phyloP scores from a whole-genome alignment of 441 rosid species.

The Gossypium davidsonii region DNA sequence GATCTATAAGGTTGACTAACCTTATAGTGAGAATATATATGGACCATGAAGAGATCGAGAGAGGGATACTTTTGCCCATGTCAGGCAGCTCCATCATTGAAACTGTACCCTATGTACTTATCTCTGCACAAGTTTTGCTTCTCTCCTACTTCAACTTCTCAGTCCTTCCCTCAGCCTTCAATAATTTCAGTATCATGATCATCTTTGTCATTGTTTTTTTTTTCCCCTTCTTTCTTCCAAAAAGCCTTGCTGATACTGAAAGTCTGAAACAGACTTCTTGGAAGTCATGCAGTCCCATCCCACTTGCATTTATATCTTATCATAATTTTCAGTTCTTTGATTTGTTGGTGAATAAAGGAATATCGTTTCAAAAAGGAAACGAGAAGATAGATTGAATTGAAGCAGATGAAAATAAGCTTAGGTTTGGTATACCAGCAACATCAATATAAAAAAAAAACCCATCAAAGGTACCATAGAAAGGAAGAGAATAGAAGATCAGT shows the following conservation, averaged over 20 bases:
- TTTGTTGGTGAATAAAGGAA: slow-evolving; percentile 34
- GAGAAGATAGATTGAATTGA: slow-evolving; percentile 19
- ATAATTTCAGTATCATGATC: background rate
- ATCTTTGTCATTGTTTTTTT: background rate
- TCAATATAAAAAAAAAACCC: background rate
- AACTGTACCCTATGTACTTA: background rate
- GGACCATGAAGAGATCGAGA: too few species aligned
- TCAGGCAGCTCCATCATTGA: background rate
- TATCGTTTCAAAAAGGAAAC: slow-evolving; percentile 17
- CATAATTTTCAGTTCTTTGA: slow-evolving; percentile 23
- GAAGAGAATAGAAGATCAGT: background rate
- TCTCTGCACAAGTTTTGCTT: background rate
- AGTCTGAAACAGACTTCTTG: background rate
- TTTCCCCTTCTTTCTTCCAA: background rate
- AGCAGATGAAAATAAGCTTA: slow-evolving; percentile 29
- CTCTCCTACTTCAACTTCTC: background rate
- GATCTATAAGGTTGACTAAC: slow-evolving; percentile 25
- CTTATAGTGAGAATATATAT: too few species aligned
- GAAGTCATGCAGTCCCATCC: slow-evolving; percentile 6
- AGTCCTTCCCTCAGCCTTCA: background rate
- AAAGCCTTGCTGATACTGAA: background rate
- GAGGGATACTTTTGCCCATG: too few species aligned
- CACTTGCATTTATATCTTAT: background rate
- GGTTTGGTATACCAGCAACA: slow-evolving; percentile 19
- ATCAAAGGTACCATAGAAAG: background rate